Base-by-base conservation (phyloP, 1,139 yeast genomes). In the Geotrichum europaeum region DNA sequence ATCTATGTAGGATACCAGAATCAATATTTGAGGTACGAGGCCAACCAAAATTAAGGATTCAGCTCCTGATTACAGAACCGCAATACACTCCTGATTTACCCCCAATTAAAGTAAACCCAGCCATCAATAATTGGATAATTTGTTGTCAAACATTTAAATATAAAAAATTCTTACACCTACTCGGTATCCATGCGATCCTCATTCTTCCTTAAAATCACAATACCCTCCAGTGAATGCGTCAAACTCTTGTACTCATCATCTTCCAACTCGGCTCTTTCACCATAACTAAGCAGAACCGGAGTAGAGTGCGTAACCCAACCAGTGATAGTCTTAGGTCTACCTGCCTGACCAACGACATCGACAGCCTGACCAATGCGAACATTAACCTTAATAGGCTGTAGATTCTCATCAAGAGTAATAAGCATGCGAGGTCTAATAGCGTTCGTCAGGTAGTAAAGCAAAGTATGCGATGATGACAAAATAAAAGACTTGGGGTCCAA, bases 291-390 rank as follows among this genome's bases (percentile, higher is more conserved):
- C 68, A 95, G 79, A 28, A 94, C 99, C 0, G 99, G 99, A 0
- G 99, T 94, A 6, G 96, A 89, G 72, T 95, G 99, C 1, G 99
- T 95, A 28, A 94, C 98, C 99, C 99, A 95, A 51, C 99, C 99
- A 4, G 99, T 95, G 57, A 95, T 95, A 30, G 97, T 92, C 79
- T 94, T 94, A 51, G 99, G 99, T 70, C 90, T 90, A 78, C 99
- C 99, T 0, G 98, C 99, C 75, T 92, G 98, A 47, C 99, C 99
- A 64, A 95, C 98, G 53, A 92, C 90, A 73, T 95, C 99, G 54
- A 95, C 99, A 4, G 99, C 98, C 78, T 94, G 97, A 66, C 99
- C 99, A 49, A 95, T 98, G 72, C 99, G 84, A 9, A 94, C 99
- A 69, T 91, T 94, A 13, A 94, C 98, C 79, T 94, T 94, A 66